Conservation (phyloP, 75 land plant species). For the Cryptomeria japonica region DNA sequence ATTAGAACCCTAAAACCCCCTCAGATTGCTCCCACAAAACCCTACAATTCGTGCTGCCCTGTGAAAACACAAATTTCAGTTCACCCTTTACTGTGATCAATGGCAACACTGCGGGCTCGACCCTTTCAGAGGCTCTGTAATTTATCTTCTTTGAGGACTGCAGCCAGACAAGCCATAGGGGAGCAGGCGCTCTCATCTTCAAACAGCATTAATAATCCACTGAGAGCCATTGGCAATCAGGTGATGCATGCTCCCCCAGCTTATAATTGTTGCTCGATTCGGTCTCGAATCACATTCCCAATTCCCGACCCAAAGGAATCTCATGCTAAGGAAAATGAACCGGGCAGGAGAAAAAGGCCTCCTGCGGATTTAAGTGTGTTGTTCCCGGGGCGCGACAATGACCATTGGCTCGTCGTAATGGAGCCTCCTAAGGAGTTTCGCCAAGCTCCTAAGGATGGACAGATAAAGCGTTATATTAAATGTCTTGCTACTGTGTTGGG, state of each 20-base stretch:
- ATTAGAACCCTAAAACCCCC: too few relatives aligned
- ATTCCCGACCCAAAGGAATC: constrained; percentile 36
- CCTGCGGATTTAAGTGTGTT: constrained; percentile 62
- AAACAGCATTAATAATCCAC: neutral
- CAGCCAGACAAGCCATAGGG: neutral
- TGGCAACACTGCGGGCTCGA: neutral
- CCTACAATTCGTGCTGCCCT: too few relatives aligned
- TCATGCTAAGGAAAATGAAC: constrained; percentile 20
- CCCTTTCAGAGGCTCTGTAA: neutral
- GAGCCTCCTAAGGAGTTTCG: constrained; percentile 50
- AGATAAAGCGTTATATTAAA: constrained; percentile 55
- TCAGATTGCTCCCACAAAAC: too few relatives aligned
- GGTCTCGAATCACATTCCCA: constrained; percentile 22
- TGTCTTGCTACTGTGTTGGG: constrained; percentile 57
- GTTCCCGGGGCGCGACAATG: constrained; percentile 60
- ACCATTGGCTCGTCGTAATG: constrained; percentile 72
- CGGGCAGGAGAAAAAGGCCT: constrained; percentile 50
- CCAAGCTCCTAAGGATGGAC: constrained; percentile 52
- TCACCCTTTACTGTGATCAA: neutral
- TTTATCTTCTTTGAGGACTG: neutral
- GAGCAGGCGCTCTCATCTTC: neutral
- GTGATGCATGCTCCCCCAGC: neutral
- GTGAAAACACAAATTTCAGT: too few relatives aligned
- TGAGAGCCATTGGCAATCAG: neutral
- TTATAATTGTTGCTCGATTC: neutral